Conservation (phyloP, 2,329 filamentous ascomycete species). For the Zymoseptoria brevis region DNA sequence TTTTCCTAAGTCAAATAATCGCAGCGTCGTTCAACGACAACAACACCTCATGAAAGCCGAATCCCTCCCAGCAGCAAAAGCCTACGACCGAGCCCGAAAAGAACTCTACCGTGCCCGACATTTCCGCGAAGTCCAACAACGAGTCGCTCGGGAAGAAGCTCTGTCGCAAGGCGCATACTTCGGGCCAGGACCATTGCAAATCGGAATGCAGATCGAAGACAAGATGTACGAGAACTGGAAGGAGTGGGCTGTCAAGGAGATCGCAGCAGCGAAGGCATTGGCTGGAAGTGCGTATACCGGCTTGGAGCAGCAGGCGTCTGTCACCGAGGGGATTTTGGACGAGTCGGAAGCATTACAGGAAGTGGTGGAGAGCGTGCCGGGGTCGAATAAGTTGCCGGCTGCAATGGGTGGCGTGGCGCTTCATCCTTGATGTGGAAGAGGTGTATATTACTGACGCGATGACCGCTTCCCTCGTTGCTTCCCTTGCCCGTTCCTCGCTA, state of each 20-base stretch:
- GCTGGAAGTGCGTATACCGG: slow-evolving; percentile 38
- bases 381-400: slow-evolving; percentile 27
- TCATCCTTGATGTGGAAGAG: slow-evolving; percentile 23
- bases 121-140: slow-evolving; percentile 69
- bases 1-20: background rate
- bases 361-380: slow-evolving; percentile 26
- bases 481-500: too few species aligned
- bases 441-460: background rate
- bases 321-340: slow-evolving; percentile 27
- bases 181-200: slow-evolving; percentile 63
- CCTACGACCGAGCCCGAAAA: slow-evolving; percentile 79
- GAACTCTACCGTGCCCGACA: slow-evolving; percentile 87
- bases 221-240: slow-evolving; percentile 77
- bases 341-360: slow-evolving; percentile 32
- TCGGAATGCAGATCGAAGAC: slow-evolving; percentile 78
- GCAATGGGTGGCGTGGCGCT: slow-evolving; percentile 32
- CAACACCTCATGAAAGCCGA: slow-evolving; percentile 64
- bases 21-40: slow-evolving; percentile 86
- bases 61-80: slow-evolving; percentile 42
- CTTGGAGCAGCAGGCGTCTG: slow-evolving; percentile 25
- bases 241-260: slow-evolving; percentile 58
- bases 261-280: slow-evolving; percentile 41
- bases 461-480: too few species aligned
- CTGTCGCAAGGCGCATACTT: slow-evolving; percentile 80
- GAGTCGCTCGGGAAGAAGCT: slow-evolving; percentile 83